Conservation (phyloP, 208 protist genomes). For the Crithidia brevicula region DNA sequence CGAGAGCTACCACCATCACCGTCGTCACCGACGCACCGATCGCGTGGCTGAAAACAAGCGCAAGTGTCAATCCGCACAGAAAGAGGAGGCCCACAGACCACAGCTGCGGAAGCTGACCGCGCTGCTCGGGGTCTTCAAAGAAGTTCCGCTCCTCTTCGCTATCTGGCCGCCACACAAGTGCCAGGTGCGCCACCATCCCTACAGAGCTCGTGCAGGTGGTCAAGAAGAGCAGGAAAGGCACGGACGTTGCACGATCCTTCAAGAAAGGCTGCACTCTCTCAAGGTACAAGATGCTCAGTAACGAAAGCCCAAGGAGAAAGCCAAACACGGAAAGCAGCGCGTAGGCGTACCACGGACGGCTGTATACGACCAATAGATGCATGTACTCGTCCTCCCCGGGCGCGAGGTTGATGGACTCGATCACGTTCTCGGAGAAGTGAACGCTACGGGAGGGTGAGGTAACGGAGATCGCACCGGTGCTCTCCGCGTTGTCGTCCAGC, state of each 20-base stretch:
- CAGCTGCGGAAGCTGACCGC: slow-evolving; percentile 18
- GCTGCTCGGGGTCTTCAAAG: slow-evolving; percentile 26
- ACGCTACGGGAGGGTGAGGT: slow-evolving; percentile 20
- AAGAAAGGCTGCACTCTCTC: not conserved
- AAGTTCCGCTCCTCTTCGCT: slow-evolving; percentile 25
- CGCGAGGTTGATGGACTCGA: slow-evolving; percentile 26
- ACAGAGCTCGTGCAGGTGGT: not conserved
- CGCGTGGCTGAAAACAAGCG: slow-evolving; percentile 5
- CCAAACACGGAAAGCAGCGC: slow-evolving; percentile 20
- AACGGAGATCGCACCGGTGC: not conserved
- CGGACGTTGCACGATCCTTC: slow-evolving; percentile 19
- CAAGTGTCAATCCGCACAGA: not conserved
- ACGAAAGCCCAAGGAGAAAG: slow-evolving; percentile 13
- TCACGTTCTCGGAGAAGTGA: slow-evolving; percentile 29
- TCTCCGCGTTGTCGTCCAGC: not conserved
- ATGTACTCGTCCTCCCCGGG: slow-evolving; percentile 29
- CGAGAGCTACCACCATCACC: slow-evolving; percentile 21
- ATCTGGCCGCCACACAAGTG: slow-evolving; percentile 17
- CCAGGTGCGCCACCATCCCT: slow-evolving; percentile 12
- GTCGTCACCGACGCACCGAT: slow-evolving; percentile 9
- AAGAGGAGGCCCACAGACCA: slow-evolving; percentile 15
- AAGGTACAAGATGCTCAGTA: slow-evolving; percentile 14
- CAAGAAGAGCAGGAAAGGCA: slow-evolving; percentile 26
- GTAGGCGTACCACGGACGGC: slow-evolving; percentile 36
- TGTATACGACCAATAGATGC: slow-evolving; percentile 29